Conservation (phyloP, 2,329 filamentous ascomycete species). For the Venturia effusa region DNA sequence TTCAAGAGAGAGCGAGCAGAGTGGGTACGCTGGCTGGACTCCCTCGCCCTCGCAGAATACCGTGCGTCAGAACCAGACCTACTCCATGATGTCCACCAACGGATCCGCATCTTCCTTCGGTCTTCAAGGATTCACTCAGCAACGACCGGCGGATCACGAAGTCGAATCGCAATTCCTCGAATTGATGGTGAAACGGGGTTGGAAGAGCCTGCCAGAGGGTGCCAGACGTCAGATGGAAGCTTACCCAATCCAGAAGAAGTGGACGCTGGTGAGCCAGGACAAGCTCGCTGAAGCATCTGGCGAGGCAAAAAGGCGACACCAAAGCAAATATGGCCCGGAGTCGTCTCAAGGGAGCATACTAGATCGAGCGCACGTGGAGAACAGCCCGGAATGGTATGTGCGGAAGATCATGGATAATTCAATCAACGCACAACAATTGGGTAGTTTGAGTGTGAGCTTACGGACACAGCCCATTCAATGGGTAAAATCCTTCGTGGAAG, state of each 20-base stretch:
- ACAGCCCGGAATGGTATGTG: slow-evolving; percentile 96
- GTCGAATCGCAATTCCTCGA: slow-evolving; percentile 87
- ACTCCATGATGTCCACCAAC: slow-evolving; percentile 23
- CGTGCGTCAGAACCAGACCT: slow-evolving; percentile 23
- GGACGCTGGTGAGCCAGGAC: slow-evolving; percentile 94
- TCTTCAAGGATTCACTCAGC: slow-evolving; percentile 49
- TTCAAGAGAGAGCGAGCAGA: slow-evolving; percentile 1
- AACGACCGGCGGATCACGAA: slow-evolving; percentile 64
- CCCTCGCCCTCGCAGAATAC: slow-evolving; percentile 5
- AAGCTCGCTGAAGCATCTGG: slow-evolving; percentile 87
- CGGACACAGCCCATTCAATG: slow-evolving; percentile 93
- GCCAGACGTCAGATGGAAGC: slow-evolving; percentile 92
- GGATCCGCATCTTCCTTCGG: slow-evolving; percentile 39
- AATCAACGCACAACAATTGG: slow-evolving; percentile 81
- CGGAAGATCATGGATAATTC: slow-evolving; percentile 93
- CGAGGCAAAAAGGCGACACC: slow-evolving; percentile 77
- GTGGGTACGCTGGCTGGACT: background rate
- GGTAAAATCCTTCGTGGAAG: slow-evolving; percentile 94
- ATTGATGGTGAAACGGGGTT: slow-evolving; percentile 94
- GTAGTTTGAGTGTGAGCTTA: slow-evolving; percentile 86
- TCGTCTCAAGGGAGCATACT: slow-evolving; percentile 60
- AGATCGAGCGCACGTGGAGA: slow-evolving; percentile 80
- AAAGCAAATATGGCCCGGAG: slow-evolving; percentile 59
- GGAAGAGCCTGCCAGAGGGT: slow-evolving; percentile 93
- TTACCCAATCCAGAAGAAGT: slow-evolving; percentile 90